A percentile compares a stretch with the other conserved stretches of the same genome.
Conservation (phyloP, 139 green algal genomes). For the Chlorella vulgaris region DNA sequence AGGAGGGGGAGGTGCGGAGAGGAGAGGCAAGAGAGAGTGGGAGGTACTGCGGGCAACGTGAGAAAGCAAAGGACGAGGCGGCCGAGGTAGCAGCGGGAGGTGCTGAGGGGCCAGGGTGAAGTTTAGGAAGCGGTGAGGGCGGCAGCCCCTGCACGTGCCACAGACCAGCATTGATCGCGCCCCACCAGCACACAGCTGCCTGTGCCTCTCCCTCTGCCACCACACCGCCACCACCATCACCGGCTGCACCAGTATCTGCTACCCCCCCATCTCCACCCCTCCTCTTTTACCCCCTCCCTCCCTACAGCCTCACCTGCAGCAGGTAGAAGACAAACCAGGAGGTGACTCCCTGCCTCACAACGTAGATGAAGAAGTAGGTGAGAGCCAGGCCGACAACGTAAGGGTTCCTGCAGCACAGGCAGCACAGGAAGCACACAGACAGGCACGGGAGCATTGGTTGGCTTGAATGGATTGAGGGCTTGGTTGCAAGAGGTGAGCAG, state of each 20-base stretch:
- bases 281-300: not conserved
- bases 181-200: not conserved
- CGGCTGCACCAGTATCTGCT: not conserved
- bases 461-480: no score
- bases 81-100: no score
- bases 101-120: no score
- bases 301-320: slow-evolving; percentile 66
- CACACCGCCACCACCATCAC: not conserved
- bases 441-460: not conserved
- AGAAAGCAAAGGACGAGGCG: no score
- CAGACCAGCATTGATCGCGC: no score
- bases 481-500: no score
- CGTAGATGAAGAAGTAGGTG: slow-evolving; percentile 96
- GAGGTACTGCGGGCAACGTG: no score
- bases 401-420: slow-evolving; percentile 64
- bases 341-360: slow-evolving; percentile 92
- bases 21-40: no score
- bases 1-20: no score
- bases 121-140: no score
- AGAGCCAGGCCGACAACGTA: slow-evolving; percentile 96
- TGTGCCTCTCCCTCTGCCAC: not conserved
- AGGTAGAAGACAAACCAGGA: slow-evolving; percentile 97
- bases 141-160: no score
- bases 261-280: no score
- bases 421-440: not conserved